Evolutionary conservation across 352 stramenopile genomes (phyloP), one percentile per base, ranked within the genome.

Genomic region (Globisporangium spinosum): DNA sequence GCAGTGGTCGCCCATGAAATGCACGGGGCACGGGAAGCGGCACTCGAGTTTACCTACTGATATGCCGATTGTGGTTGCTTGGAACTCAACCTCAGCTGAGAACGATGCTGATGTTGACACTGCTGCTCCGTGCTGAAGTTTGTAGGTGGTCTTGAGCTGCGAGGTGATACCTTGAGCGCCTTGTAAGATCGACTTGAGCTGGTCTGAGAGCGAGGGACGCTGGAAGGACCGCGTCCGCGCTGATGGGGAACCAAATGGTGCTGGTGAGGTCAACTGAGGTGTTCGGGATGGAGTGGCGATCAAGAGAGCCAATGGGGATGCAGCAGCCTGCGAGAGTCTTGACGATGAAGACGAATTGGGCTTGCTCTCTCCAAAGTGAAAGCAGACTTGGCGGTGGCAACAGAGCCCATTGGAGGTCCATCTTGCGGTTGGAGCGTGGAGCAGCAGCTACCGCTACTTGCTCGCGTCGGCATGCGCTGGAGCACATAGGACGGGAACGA

Each of bases 401-500:
- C 55, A 25, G 2, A 34, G 38, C 22, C 10, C 22, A 32, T 10
- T 22, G 60, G 23, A 5, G 60, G 60, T 2, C 43, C 45, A n/a
- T 27, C 3, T 45, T 65, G 38, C 25, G 25, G 49, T 20, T 56
- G 43, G n/a, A 22, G 15, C 9, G 34, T 20, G 12, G 22, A 3
- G 5, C 17, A 59, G 64, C 56, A n/a, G 38, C 17, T 25, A 32
- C 27, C 27, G 5, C n/a, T 17, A 35, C 8, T 53, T 32, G 45
- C 43, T 23, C 71, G 70, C 20, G 38, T 45, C 38, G 20, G 40
- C 25, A 74, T 64, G 1, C 78, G 80, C 38, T 67, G 74, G 20
- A 87, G 57, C 15, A 91, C 77, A 32, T 90, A 91, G 12, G 78
- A 68, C 13, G 81, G 83, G 58, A 90, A 89, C 5, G 61, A 77